phyloP scores from a whole-genome alignment of 129 eudicot species.

The Flaveria linearis region DNA sequence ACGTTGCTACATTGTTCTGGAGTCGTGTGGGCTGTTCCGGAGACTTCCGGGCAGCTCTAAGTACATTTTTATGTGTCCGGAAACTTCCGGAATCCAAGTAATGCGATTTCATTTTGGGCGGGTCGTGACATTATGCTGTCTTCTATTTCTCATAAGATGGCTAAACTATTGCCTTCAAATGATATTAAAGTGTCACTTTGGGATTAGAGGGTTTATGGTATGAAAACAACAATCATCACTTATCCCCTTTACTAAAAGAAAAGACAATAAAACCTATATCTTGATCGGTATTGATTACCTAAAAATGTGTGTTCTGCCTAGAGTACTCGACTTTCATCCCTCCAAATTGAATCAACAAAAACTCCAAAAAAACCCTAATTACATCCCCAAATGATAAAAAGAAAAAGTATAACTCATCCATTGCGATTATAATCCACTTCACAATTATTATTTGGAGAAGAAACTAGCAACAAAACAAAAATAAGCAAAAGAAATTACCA shows the following conservation, averaged over 20 bases:
- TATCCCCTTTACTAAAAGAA: slow-evolving; percentile 11
- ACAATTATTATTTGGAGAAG: background rate
- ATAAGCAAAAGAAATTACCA: slow-evolving; percentile 7
- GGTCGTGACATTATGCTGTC: too few species aligned
- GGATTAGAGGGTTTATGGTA: background rate
- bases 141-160: background rate
- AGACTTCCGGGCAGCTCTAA: too few species aligned
- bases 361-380: background rate
- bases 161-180: background rate
- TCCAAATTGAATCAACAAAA: slow-evolving; percentile 3
- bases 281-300: too few species aligned
- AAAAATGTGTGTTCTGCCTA: slow-evolving; percentile 15
- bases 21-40: too few species aligned
- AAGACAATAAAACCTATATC: background rate
- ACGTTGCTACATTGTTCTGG: too few species aligned
- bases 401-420: background rate
- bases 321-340: background rate
- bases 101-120: too few species aligned
- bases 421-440: background rate
- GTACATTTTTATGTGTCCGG: too few species aligned
- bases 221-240: background rate
- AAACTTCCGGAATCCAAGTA: too few species aligned
- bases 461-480: background rate
- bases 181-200: background rate
- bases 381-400: background rate